Evolutionary conservation across 2,329 filamentous ascomycete species (phyloP).

Genomic region (Colletotrichum destructivum): DNA sequence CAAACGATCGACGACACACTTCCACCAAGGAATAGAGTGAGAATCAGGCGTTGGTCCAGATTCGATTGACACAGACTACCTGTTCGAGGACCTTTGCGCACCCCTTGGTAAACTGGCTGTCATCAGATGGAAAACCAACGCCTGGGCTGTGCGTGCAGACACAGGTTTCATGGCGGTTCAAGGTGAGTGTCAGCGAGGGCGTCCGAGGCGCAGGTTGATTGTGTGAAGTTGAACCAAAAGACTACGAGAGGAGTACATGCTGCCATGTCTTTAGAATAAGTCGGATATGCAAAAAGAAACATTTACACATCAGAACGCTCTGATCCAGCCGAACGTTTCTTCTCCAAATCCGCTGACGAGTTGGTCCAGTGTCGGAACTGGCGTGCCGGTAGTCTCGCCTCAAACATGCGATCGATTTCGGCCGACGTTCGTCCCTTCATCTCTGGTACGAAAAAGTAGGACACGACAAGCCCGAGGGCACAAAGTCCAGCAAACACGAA

Average conservation of each 20-base stretch:
- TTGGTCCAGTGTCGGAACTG: constrained; percentile 46
- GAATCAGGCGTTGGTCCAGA: neutral
- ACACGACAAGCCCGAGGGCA: constrained; percentile 52
- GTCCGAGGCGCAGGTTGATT: constrained; percentile 26
- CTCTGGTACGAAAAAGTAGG: constrained; percentile 66
- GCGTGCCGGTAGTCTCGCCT: constrained; percentile 47
- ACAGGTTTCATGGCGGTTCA: constrained; percentile 23
- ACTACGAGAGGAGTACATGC: neutral
- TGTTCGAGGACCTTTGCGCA: constrained; percentile 24
- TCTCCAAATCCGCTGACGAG: constrained; percentile 9
- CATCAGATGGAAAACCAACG: constrained; percentile 25
- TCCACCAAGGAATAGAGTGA: too few relatives aligned
- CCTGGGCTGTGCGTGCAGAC: constrained; percentile 9
- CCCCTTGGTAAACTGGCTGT: constrained; percentile 16
- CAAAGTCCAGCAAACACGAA: constrained; percentile 58
- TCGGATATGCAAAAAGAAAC: neutral
- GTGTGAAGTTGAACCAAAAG: constrained; percentile 4
- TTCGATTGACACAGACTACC: constrained; percentile 19
- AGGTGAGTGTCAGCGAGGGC: constrained; percentile 10
- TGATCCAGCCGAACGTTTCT: constrained; percentile 14
- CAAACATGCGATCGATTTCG: constrained; percentile 63
- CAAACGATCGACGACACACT: neutral
- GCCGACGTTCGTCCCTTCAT: constrained; percentile 63
- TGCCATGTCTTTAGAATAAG: constrained; percentile 3
- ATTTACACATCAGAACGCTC: constrained; percentile 20